Evolutionary conservation across 2,329 filamentous ascomycete genomes (phyloP), one percentile per base, ranked within the genome.

Genomic region (Epichloe sibirici): DNA sequence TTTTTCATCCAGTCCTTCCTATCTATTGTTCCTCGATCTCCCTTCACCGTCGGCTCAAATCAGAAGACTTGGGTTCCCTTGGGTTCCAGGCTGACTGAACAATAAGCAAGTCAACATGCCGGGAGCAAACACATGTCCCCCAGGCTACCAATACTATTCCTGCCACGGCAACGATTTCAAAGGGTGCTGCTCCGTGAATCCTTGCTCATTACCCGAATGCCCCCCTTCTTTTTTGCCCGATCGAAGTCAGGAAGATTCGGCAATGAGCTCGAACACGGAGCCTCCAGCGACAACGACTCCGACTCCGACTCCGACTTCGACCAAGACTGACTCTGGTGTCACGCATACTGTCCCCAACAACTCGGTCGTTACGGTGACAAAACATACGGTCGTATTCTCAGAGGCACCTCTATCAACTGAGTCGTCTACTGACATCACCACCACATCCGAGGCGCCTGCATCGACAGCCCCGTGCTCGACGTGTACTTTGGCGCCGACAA

Each of bases 141-240:
- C 53, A 7, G 65, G 63, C 53, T 57, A 57, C 21, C 35, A 49
- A 34, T 74, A 65, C 56, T 76, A 71, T 56, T 48, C 55, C 25
- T 78, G 74, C 56, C 54, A 47, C 13, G 42, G 49, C 47, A 69
- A 62, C 57, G 55, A 57, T 35, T 75, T 71, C 56, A 53, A 49
- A 3, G 75, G 73, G 17, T 79, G 77, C 57, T 79, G 75, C 59
- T 59, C 63, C 13, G 59, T 66, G 13, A 61, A 75, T 54, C 69
- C 74, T 15, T 79, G 76, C 58, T 52, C 55, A 3, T 49, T 62
- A 47, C 45, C 52, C 9, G 40, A 21, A 9, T 55, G 43, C 21
- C 38, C 51, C 23, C 44, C 31, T 28, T 3, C 56, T 52, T 35
- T 28, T 17, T 6, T 74, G 71, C 53, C 67, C 66, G 9, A 57